Percentiles rank a stretch among this genome's conserved stretches.
These are phyloP conservation scores for Exophiala sp. DNA, from an alignment of 2,329 filamentous ascomycete genomes.

Conservation along the genomic window DNA sequence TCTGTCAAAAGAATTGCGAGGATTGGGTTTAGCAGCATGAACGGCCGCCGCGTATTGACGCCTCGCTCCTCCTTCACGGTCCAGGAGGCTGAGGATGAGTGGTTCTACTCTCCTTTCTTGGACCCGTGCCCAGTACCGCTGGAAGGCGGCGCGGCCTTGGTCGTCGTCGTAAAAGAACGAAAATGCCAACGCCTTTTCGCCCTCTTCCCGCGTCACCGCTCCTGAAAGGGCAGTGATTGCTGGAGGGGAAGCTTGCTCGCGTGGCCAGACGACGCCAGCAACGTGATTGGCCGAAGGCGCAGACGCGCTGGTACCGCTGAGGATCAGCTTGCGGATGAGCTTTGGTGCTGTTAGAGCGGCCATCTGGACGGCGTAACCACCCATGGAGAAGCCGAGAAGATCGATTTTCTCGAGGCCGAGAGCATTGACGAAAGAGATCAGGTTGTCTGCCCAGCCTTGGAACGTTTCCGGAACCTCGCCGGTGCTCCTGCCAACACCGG, in stretches of 20 bases:
- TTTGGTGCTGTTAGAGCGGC: constrained; percentile 14
- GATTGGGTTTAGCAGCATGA: constrained; percentile 6
- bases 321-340: constrained; percentile 16
- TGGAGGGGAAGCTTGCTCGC: constrained; percentile 7
- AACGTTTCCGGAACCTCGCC: constrained; percentile 19
- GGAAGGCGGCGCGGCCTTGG: constrained; percentile 10
- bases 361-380: constrained; percentile 16
- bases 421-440: constrained; percentile 16
- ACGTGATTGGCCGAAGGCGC: constrained; percentile 9
- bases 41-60: constrained; percentile 9
- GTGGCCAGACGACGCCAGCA: constrained; percentile 18
- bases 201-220: constrained; percentile 7
- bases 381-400: constrained; percentile 20
- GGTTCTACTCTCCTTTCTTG: constrained; percentile 16
- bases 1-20: constrained; percentile 13
- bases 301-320: constrained; percentile 12
- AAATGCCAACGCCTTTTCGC: constrained; percentile 6
- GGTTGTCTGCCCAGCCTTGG: constrained; percentile 16
- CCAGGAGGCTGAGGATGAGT: constrained; percentile 12
- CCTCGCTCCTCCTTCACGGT: constrained; percentile 6
- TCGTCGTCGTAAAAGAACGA: constrained; percentile 17
- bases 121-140: constrained; percentile 11
- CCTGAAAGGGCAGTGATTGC: constrained; percentile 4
- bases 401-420: constrained; percentile 16
- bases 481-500: constrained; percentile 14